A percentile compares a stretch with the other conserved stretches of the same genome.
Evolutionary conservation across 2,329 filamentous ascomycete species (phyloP).

Genomic region (Ascochyta lentis): DNA sequence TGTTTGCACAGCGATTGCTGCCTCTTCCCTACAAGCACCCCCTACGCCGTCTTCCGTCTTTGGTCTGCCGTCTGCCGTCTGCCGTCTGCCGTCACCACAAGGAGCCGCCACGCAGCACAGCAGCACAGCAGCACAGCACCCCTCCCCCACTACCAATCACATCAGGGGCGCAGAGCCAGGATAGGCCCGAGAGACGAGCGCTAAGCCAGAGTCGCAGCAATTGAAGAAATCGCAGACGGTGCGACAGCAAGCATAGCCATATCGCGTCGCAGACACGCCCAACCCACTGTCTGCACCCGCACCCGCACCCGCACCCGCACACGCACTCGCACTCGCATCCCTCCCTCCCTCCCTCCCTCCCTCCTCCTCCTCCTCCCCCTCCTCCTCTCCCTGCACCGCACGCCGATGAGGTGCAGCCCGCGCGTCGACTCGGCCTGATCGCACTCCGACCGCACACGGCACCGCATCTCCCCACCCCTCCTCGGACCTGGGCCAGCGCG

Average conservation of each 20-base stretch:
- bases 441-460: not conserved
- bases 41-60: no score
- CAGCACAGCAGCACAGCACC: slow-evolving; percentile 2
- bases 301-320: no score
- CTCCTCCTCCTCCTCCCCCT: not conserved
- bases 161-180: slow-evolving; percentile 31
- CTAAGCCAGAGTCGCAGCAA: slow-evolving; percentile 40
- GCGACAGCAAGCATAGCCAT: not conserved
- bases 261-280: not conserved
- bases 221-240: slow-evolving; percentile 41
- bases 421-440: slow-evolving; percentile 15
- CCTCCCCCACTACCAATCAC: slow-evolving; percentile 13
- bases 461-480: slow-evolving; percentile 20
- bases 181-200: slow-evolving; percentile 41
- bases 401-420: slow-evolving; percentile 12
- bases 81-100: no score
- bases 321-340: no score
- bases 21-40: no score
- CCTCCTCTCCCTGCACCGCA: slow-evolving; percentile 8
- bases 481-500: slow-evolving; percentile 31
- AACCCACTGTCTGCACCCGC: no score
- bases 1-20: slow-evolving; percentile 1
- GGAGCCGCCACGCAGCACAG: no score
- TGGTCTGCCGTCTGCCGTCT: no score
- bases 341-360: no score